Conservation (phyloP, 1,284 basidiomycete genomes). For the Boletus sp. region DNA sequence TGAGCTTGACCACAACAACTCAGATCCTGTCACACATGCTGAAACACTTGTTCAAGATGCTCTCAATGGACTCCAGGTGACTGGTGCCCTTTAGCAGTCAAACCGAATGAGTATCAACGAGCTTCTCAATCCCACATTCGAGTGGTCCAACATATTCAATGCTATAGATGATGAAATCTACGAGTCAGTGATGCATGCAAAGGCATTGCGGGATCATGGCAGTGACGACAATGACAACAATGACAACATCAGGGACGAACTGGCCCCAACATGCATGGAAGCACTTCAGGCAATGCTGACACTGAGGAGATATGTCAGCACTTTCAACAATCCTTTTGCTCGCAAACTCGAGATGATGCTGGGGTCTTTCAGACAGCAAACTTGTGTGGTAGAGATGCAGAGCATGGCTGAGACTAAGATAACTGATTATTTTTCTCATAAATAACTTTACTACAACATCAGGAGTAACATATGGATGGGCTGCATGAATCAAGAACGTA, state of each 20-base stretch:
- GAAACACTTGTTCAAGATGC: too few relatives aligned
- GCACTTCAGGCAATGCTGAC: not conserved
- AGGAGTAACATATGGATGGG: too few relatives aligned
- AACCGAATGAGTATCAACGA: too few relatives aligned
- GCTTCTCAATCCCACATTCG: too few relatives aligned
- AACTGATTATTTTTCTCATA: not conserved
- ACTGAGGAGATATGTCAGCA: not conserved
- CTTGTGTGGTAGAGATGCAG: not conserved
- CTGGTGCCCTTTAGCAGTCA: too few relatives aligned
- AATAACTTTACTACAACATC: not conserved
- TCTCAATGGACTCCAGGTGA: too few relatives aligned
- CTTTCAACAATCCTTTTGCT: not conserved
- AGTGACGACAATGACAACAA: not conserved
- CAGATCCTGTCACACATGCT: too few relatives aligned
- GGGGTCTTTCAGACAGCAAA: not conserved
- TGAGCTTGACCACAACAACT: too few relatives aligned
- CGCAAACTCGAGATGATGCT: not conserved
- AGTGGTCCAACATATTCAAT: not conserved
- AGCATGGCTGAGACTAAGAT: not conserved
- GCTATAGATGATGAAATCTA: not conserved
- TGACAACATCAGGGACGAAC: too few relatives aligned
- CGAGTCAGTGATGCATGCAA: not conserved
- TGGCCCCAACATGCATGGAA: not conserved
- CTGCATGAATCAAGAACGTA: too few relatives aligned
- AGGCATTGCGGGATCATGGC: not conserved